These are phyloP conservation scores for Cordyceps militaris DNA, from an alignment of 2,329 filamentous ascomycete genomes.

Conservation along the genomic window DNA sequence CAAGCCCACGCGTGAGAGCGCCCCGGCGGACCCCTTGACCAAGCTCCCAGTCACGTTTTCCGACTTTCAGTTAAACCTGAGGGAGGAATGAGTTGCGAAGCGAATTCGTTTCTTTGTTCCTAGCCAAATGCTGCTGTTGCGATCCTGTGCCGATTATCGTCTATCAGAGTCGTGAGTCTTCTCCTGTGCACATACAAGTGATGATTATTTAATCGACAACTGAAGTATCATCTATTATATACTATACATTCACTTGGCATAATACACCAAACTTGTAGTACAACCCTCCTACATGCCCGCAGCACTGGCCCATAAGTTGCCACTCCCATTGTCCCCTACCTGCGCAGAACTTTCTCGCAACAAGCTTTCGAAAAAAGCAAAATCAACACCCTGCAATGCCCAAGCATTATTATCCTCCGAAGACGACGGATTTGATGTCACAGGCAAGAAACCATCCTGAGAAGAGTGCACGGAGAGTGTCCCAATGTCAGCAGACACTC, in stretches of 20 bases:
- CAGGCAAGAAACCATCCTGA: background rate
- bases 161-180: too few species aligned
- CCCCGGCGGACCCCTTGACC: constrained; percentile 8
- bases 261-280: too few species aligned
- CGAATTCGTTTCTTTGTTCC: background rate
- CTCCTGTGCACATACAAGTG: too few species aligned
- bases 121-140: background rate
- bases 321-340: background rate
- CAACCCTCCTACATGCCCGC: background rate
- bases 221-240: background rate
- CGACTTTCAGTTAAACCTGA: constrained; percentile 11
- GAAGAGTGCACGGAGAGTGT: background rate
- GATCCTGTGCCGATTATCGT: too few species aligned
- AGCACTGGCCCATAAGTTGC: background rate
- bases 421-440: background rate
- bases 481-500: too few species aligned
- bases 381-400: background rate
- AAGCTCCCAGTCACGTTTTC: constrained; percentile 15
- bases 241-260: background rate
- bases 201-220: too few species aligned
- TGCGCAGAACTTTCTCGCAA: background rate
- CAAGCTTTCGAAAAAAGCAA: background rate
- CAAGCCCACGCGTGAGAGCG: constrained; percentile 16
- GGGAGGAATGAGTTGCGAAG: background rate
- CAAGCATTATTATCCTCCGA: background rate